These are phyloP conservation scores for Ganoderma sinense DNA, from an alignment of 1,284 basidiomycete species.

Conservation along the genomic window DNA sequence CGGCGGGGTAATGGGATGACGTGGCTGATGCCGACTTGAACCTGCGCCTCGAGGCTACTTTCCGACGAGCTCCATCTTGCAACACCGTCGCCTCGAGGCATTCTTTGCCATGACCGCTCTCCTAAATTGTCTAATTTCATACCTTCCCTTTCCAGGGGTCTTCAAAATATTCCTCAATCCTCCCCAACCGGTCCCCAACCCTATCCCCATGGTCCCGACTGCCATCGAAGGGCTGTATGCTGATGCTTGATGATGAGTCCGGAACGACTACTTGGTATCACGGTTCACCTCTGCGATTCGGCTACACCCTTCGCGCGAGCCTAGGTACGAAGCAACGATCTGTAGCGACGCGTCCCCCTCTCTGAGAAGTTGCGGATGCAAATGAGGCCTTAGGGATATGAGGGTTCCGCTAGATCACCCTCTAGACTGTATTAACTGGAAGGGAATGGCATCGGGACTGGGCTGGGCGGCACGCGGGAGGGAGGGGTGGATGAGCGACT, in stretches of 20 bases:
- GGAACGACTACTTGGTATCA: background rate
- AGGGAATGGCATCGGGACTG: no score
- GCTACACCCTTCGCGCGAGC: background rate
- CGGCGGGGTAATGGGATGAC: background rate
- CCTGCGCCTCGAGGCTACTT: conserved; percentile 7
- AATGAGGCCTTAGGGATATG: background rate
- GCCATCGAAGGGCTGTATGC: background rate
- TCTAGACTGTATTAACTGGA: background rate
- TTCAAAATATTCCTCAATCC: background rate
- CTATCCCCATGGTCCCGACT: background rate
- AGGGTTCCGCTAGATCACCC: background rate
- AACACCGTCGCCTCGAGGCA: background rate
- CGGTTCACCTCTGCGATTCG: background rate
- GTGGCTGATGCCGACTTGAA: background rate
- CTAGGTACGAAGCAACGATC: background rate
- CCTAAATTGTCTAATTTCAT: background rate
- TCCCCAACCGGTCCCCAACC: background rate
- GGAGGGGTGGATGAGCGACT: no score
- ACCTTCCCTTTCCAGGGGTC: background rate
- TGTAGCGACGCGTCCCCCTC: background rate
- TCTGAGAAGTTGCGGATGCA: background rate
- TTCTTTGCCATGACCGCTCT: background rate
- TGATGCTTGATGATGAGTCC: background rate
- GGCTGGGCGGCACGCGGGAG: no score
- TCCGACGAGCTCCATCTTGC: background rate